These are phyloP conservation scores for Elongisporangium senticosum DNA, from an alignment of 352 stramenopile genomes.

Conservation along the genomic window DNA sequence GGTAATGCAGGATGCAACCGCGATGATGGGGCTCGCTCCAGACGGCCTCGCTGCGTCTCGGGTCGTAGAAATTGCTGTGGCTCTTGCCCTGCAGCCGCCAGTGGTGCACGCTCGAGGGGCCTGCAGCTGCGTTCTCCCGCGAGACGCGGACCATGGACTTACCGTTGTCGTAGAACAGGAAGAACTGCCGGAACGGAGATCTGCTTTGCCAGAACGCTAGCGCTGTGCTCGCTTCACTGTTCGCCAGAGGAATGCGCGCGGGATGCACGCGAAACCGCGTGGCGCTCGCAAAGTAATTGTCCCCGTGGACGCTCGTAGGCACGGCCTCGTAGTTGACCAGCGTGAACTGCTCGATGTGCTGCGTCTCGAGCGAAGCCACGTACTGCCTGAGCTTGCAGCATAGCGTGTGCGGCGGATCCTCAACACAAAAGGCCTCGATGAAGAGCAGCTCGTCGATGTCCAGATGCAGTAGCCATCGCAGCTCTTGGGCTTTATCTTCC, in stretches of 20 bases:
- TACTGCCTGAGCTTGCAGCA: slow-evolving; percentile 1
- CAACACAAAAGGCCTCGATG: slow-evolving; percentile 11
- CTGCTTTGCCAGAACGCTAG: slow-evolving; percentile 23
- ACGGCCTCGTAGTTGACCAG: slow-evolving; percentile 32
- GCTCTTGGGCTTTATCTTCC: neutral
- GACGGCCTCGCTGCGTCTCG: slow-evolving; percentile 6
- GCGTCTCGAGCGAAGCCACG: neutral
- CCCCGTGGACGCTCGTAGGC: slow-evolving; percentile 8
- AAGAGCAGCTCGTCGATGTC: slow-evolving; percentile 36
- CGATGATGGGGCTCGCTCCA: neutral
- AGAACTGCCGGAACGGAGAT: slow-evolving; percentile 25
- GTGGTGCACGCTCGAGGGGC: slow-evolving; percentile 30
- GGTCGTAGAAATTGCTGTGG: slow-evolving; percentile 26
- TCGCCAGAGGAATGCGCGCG: slow-evolving; percentile 14
- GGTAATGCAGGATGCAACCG: slow-evolving; percentile 27
- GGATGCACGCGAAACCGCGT: slow-evolving; percentile 25
- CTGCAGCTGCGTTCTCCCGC: neutral
- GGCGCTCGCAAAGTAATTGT: slow-evolving; percentile 22
- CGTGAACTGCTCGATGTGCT: slow-evolving; percentile 24
- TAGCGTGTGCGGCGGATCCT: neutral
- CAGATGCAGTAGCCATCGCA: slow-evolving; percentile 32
- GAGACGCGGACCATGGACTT: slow-evolving; percentile 33
- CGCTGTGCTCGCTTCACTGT: slow-evolving; percentile 4
- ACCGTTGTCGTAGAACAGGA: slow-evolving; percentile 44
- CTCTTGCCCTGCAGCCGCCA: slow-evolving; percentile 12